Evolutionary conservation across 257 asterid genomes (phyloP), one percentile per base, ranked within the genome.

Genomic region (Solanum neorickii): DNA sequence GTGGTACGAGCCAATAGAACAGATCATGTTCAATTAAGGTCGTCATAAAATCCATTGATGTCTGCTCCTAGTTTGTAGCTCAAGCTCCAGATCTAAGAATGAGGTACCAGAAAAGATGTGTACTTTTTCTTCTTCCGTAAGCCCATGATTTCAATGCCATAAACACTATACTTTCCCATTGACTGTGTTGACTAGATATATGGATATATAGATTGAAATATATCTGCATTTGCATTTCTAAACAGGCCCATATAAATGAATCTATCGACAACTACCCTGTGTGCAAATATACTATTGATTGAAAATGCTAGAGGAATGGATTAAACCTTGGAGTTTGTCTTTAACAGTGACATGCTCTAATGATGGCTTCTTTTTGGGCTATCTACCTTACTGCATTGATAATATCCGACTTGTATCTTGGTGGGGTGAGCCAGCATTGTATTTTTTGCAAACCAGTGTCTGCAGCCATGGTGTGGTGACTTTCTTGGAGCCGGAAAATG

Each of bases 281-380:
- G 76, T 70, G n/a, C n/a, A 69, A 69, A 69, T 31, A 69, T 31
- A 29, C 11, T 70, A 70, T 70, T 70, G 41, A 70, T 70, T 70
- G n/a, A 70, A 31, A 20, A 16, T 33, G 76, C 76, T 70, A 31
- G 23, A 70, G 41, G 42, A 70, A 31, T 9, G 42, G 76, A 31
- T 70, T 33, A 33, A 31, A 70, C 78, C 13, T 70, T 33, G 18
- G 44, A 33, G 25, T 33, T 70, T 70, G 78, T 70, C 44, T 70
- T 33, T 33, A 33, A 70, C 78, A 70, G 78, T 33, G 78, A 9
- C 44, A 31, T 23, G 91, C 89, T 87, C 74, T 84, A 89, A 87
- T 29, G 91, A 66, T 27, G 44, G 44, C 77, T 68, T 49, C 62
- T 46, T 83, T 68, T 27, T 80, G 87, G 60, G 85, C 59, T 52